Conservation (phyloP, 176 grass and related monocot genomes). For the Raddia distichophylla region DNA sequence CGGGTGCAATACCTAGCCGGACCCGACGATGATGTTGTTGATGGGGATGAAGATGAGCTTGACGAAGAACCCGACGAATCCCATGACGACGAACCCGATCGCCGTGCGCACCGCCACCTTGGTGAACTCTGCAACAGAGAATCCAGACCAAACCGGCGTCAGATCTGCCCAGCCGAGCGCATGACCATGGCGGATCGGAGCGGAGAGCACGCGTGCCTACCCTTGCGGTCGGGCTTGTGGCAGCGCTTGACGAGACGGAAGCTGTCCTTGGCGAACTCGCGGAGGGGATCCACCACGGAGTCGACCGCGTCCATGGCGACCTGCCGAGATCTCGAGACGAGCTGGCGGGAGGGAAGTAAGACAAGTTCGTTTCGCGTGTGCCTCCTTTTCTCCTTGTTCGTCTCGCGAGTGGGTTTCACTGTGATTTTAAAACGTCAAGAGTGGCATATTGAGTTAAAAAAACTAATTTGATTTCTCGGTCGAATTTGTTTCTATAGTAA, state of each 20-base stretch:
- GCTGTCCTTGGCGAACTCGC: conserved; percentile 97
- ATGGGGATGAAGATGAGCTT: conserved; percentile 89
- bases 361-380: too few species aligned
- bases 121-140: conserved; percentile 94
- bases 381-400: too few species aligned
- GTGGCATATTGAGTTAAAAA: too few species aligned
- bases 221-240: conserved; percentile 98
- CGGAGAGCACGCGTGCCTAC: conserved; percentile 45
- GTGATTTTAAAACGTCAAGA: too few species aligned
- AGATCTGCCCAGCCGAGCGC: conserved; percentile 21
- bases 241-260: conserved; percentile 97
- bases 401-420: too few species aligned
- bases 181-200: conserved; percentile 3
- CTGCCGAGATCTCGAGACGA: conserved; percentile 35
- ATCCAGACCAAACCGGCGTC: not conserved
- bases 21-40: conserved; percentile 91
- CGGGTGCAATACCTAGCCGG: conserved; percentile 60
- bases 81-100: conserved; percentile 81
- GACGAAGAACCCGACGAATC: conserved; percentile 86
- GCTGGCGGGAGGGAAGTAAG: not conserved
- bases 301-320: conserved; percentile 81
- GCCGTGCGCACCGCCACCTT: conserved; percentile 85
- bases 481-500: too few species aligned
- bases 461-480: too few species aligned
- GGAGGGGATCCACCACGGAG: conserved; percentile 87